Base-by-base conservation (phyloP, 495 filamentous ascomycete genomes). In the Apiosordaria backusii region DNA sequence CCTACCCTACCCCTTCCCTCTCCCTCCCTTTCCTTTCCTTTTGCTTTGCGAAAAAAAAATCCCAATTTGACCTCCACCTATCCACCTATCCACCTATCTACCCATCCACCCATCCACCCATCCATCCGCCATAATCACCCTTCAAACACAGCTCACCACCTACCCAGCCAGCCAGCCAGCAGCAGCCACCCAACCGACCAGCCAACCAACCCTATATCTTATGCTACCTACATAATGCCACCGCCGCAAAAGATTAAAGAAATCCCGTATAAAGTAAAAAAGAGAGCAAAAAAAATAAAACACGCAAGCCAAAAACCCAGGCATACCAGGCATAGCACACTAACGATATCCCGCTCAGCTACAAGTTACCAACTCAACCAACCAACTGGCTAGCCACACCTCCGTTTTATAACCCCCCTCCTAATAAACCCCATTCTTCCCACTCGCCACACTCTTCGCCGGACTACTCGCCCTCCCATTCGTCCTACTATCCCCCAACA, bases 21-120 rank as follows among this genome's bases (percentile, higher is more conserved):
- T 25, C 50, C 15, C 52, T 50, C n/a, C 27, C 21, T 29, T 19
- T 50, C 3, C 4, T 18, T 9, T 24, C 62, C 55, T 26, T 5
- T 29, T 26, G 27, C 62, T 27, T 52, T 53, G 50, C 26, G 24
- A 22, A 23, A 0, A 26, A 26, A 26, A 45, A 45, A 45, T 13
- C 35, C 18, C 5, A 61, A 24, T 67, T 60, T 70, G 68, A 60
- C 23, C 29, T n/a, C 68, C 68, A 26, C 68, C 35, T 15, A 45
- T 13, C 35, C 35, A 45, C 10, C 35, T 2, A 10, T 45, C 35
- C 35, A 45, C 10, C 35, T 15, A 45, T 1, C 35, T 15, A 45
- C 1, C 35, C 10, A 13, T 45, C 35, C 35, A 6, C 13, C 35
- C 4, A 18, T 45, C 35, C 35, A 10, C 16, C 35, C 35, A 45